Base-by-base conservation (phyloP, 352 stramenopile genomes). In the Hyaloperonospora brassicae region DNA sequence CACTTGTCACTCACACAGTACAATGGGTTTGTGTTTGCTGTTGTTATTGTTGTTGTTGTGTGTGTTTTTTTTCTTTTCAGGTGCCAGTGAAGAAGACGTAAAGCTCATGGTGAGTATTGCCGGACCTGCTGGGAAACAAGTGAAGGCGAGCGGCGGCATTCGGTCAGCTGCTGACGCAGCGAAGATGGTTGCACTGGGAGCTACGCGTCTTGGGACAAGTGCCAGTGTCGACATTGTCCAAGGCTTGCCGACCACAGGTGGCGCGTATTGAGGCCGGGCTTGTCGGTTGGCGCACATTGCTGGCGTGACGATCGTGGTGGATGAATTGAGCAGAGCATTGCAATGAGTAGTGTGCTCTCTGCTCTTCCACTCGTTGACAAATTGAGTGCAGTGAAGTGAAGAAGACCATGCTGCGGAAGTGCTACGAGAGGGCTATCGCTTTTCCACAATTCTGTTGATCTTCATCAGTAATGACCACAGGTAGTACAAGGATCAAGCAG, bases 111-210 rank as follows among this genome's bases (percentile, higher is more conserved):
- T 57, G 11, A 66, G 58, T 39, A 72, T 88, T 21, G 80, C 77
- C 21, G 70, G 77, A 50, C 71, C 72, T 8, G 67, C 70, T 13
- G 70, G 66, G 38, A 87, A 87, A 57, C 66, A 86, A 43, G 80
- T 95, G 50, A 95, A 95, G 56, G 84, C 84, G 25, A 89, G 79
- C 34, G 83, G 84, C 39, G 84, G 84, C 52, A 84, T 95, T 45
- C 83, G 80, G 31, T 86, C 75, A 17, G 50, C 60, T 13, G 70
- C 66, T 0, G 83, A 95, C 35, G 84, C 84, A 6, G 46, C 70
- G 14, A 77, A 73, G 48, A 93, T 93, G 82, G 48, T 93, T 5
- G 68, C 66, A 27, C 66, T 84, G 2, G 84, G 84, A 39, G 82
- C 82, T 38, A 86, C 79, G 46, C 76, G 79, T 14, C 72, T 87